phyloP scores from a whole-genome alignment of 2,329 filamentous ascomycete species.

The Cercospora sesami region DNA sequence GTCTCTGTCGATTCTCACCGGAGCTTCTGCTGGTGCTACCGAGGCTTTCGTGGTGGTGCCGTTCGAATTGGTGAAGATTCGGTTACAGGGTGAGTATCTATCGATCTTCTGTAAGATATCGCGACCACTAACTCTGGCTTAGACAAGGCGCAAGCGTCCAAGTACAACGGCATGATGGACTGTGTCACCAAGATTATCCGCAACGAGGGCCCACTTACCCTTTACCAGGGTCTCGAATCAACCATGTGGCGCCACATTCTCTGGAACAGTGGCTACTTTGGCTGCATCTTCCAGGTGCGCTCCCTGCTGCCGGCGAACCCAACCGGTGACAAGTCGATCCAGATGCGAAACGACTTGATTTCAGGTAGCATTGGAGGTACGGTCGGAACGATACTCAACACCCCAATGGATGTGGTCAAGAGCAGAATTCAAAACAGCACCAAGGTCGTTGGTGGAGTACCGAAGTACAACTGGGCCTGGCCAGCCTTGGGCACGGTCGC shows the following conservation, averaged over 20 bases:
- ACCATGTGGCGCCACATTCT: slow-evolving; percentile 94
- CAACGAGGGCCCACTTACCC: slow-evolving; percentile 77
- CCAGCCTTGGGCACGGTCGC: slow-evolving; percentile 81
- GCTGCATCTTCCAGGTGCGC: slow-evolving; percentile 96
- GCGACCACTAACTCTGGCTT: slow-evolving; percentile 13
- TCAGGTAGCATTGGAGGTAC: slow-evolving; percentile 88
- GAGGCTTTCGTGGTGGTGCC: slow-evolving; percentile 97
- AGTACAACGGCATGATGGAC: slow-evolving; percentile 80
- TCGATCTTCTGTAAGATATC: neutral
- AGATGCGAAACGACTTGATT: slow-evolving; percentile 84
- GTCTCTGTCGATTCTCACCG: slow-evolving; percentile 85
- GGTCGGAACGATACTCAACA: slow-evolving; percentile 87
- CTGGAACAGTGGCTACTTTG: slow-evolving; percentile 97
- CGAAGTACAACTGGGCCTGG: slow-evolving; percentile 99
- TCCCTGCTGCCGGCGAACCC: slow-evolving; percentile 68
- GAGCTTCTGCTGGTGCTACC: slow-evolving; percentile 90
- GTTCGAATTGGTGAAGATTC: slow-evolving; percentile 98
- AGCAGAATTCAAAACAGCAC: slow-evolving; percentile 93
- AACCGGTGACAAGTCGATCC: slow-evolving; percentile 73
- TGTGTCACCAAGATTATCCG: slow-evolving; percentile 78
- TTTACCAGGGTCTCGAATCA: slow-evolving; percentile 96
- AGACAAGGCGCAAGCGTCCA: slow-evolving; percentile 87
- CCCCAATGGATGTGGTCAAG: slow-evolving; percentile 96
- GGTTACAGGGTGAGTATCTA: slow-evolving; percentile 62
- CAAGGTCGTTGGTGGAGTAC: slow-evolving; percentile 73